Evolutionary conservation across 148 eudicot genomes (phyloP).

Genomic region (Pharnaceum exiguum): DNA sequence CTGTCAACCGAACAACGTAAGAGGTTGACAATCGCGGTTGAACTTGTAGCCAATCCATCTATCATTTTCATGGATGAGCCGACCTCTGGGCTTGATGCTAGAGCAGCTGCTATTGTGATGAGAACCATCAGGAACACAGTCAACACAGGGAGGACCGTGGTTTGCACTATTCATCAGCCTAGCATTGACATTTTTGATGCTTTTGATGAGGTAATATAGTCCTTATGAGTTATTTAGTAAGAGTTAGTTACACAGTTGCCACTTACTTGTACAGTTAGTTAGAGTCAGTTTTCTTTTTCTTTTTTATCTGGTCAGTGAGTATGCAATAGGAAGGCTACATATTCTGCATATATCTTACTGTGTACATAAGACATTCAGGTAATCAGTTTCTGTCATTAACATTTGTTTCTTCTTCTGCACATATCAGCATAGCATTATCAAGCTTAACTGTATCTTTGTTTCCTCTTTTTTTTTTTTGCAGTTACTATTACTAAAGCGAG

Average conservation of each 20-base stretch:
- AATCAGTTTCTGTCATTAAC: no score
- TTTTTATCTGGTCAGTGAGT: no score
- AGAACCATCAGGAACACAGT: constrained; percentile 53
- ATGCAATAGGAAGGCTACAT: no score
- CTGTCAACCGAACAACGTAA: constrained; percentile 65
- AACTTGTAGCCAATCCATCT: constrained; percentile 64
- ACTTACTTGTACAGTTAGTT: no score
- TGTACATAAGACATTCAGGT: no score
- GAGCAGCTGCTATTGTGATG: constrained; percentile 72
- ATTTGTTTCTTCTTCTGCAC: no score
- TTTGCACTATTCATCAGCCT: constrained; percentile 69
- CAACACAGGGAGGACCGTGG: constrained; percentile 53
- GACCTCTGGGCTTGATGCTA: constrained; percentile 70
- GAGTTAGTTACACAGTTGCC: no score
- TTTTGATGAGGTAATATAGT: constrained; percentile 53
- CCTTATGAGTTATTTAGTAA: background rate
- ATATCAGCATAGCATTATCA: no score
- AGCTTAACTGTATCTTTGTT: no score
- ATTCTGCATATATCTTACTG: no score
- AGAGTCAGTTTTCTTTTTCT: no score
- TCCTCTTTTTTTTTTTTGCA: no score
- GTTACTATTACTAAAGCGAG: constrained; percentile 93
- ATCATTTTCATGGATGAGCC: constrained; percentile 77
- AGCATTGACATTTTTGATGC: constrained; percentile 60
- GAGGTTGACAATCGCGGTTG: constrained; percentile 64